A percentile compares a stretch with the other conserved stretches of the same genome.
Conservation (phyloP, 768 basidiomycete genomes). For the Suillus subaureus region DNA sequence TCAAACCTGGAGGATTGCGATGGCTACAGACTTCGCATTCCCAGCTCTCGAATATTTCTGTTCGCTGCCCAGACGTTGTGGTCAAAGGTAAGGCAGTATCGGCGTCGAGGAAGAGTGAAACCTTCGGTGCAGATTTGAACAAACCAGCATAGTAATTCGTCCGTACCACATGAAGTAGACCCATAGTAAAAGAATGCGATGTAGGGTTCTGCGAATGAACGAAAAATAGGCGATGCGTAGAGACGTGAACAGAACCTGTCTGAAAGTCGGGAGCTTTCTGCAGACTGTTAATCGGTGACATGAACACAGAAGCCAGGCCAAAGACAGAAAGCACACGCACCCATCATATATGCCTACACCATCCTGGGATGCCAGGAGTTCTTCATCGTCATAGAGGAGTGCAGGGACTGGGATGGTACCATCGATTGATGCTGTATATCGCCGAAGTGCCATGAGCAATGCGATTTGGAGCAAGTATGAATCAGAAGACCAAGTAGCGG, state of each 20-base stretch:
- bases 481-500: background rate
- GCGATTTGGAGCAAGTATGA: background rate
- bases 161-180: conserved; percentile 63
- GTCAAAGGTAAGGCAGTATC: conserved; percentile 25
- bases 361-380: conserved; percentile 71
- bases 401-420: conserved; percentile 80
- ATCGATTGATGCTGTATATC: conserved; percentile 60
- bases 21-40: conserved; percentile 89
- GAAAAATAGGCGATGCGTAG: conserved; percentile 87
- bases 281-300: conserved; percentile 47
- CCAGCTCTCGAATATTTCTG: conserved; percentile 60
- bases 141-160: conserved; percentile 92
- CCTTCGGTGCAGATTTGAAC: conserved; percentile 86
- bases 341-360: conserved; percentile 90
- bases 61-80: conserved; percentile 30
- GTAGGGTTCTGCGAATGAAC: conserved; percentile 54
- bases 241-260: conserved; percentile 68
- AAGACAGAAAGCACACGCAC: conserved; percentile 46
- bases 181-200: conserved; percentile 66
- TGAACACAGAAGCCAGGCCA: conserved; percentile 18
- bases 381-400: conserved; percentile 81
- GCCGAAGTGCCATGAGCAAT: conserved; percentile 51
- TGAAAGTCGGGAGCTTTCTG: conserved; percentile 86
- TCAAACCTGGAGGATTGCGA: conserved; percentile 76
- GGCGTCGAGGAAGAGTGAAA: conserved; percentile 69